Conservation (phyloP, 2,329 filamentous ascomycete species). For the Niveomyces coronatus region DNA sequence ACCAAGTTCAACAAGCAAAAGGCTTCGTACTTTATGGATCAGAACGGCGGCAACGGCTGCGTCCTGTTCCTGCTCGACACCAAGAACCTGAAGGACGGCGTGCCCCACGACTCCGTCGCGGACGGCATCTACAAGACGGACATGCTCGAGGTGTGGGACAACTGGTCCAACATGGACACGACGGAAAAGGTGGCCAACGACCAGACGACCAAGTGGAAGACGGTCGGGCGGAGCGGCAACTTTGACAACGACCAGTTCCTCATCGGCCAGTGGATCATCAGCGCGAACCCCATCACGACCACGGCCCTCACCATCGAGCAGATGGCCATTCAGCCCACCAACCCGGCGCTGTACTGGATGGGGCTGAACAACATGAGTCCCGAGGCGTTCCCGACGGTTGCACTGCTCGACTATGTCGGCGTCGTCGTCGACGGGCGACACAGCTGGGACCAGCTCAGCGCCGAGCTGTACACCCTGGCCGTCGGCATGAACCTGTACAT, state of each 20-base stretch:
- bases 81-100: conserved; percentile 13
- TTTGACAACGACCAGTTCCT: conserved; percentile 17
- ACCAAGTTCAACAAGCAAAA: conserved; percentile 18
- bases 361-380: conserved; percentile 20
- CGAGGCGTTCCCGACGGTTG: conserved; percentile 20
- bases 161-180: conserved; percentile 21
- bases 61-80: conserved; percentile 22
- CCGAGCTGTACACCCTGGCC: conserved; percentile 22
- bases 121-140: conserved; percentile 21
- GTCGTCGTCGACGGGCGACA: conserved; percentile 17
- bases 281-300: conserved; percentile 17
- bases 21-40: conserved; percentile 21
- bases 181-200: conserved; percentile 16
- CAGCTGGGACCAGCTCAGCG: conserved; percentile 19
- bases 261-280: conserved; percentile 24
- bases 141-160: conserved; percentile 17
- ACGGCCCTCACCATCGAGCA: conserved; percentile 18
- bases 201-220: conserved; percentile 16
- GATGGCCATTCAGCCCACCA: conserved; percentile 22
- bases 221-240: conserved; percentile 13
- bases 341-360: conserved; percentile 25
- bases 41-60: conserved; percentile 22
- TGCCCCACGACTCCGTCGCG: conserved; percentile 15
- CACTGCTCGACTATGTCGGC: conserved; percentile 23
- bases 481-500: conserved; percentile 23